These are phyloP conservation scores for Pythium plurisporium DNA, from an alignment of 352 stramenopile genomes.

Conservation along the genomic window DNA sequence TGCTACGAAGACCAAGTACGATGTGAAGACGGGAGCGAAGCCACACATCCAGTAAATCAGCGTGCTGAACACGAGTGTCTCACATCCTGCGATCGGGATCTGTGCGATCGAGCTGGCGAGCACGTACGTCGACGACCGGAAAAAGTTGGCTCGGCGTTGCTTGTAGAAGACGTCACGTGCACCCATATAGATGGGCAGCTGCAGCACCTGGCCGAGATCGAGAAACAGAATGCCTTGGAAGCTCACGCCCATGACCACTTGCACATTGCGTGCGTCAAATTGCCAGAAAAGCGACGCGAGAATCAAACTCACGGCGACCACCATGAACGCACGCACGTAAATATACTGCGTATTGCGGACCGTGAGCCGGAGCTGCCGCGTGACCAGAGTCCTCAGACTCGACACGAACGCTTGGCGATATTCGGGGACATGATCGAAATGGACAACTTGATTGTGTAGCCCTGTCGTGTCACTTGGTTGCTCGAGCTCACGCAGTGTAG, in stretches of 20 bases:
- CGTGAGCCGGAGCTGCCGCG: too few relatives aligned
- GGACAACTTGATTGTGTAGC: background rate
- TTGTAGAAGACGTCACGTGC: constrained; percentile 85
- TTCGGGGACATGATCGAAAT: constrained; percentile 15
- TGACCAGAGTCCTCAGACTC: too few relatives aligned
- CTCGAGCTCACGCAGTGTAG: constrained; percentile 38
- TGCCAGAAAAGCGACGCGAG: too few relatives aligned
- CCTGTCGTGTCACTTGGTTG: constrained; percentile 24
- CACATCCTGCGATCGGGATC: constrained; percentile 53
- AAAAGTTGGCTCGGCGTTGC: constrained; percentile 86
- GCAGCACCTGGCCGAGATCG: constrained; percentile 69
- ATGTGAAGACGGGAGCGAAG: too few relatives aligned
- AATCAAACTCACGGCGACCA: too few relatives aligned
- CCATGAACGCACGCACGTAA: constrained; percentile 53
- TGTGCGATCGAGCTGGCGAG: constrained; percentile 46
- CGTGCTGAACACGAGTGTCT: constrained; percentile 82
- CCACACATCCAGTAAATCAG: constrained; percentile 90
- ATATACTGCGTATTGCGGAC: too few relatives aligned
- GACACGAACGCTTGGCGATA: constrained; percentile 52
- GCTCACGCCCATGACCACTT: too few relatives aligned
- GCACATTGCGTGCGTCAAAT: too few relatives aligned
- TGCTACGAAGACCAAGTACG: too few relatives aligned
- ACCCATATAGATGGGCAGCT: constrained; percentile 80
- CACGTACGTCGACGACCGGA: constrained; percentile 76
- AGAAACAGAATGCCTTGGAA: constrained; percentile 87